Percentiles rank a stretch among this genome's conserved stretches.
phyloP scores from a whole-genome alignment of 768 basidiomycete species.

The Xanthoconium purpureum region DNA sequence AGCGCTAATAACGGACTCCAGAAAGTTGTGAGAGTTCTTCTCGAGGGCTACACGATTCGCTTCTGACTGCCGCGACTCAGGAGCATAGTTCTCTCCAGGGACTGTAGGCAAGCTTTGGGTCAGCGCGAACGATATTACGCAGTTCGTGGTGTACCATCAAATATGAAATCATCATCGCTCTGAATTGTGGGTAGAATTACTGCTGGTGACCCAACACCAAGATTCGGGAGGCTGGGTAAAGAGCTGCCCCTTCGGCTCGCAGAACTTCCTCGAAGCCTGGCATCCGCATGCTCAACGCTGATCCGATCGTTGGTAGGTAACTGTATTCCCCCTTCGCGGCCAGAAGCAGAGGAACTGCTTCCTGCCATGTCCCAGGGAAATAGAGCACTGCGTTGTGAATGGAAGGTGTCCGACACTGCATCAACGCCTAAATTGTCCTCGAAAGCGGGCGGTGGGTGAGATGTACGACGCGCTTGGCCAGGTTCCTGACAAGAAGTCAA shows the following conservation, averaged over 20 bases:
- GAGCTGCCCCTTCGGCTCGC: constrained; percentile 58
- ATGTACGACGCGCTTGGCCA: constrained; percentile 75
- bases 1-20: constrained; percentile 52
- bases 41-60: constrained; percentile 59
- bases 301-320: constrained; percentile 41
- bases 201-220: constrained; percentile 48
- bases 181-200: constrained; percentile 39
- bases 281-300: constrained; percentile 51
- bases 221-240: constrained; percentile 47
- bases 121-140: neutral
- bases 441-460: constrained; percentile 51
- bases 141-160: constrained; percentile 49
- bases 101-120: constrained; percentile 23
- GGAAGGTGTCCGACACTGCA: constrained; percentile 36
- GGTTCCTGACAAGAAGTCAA: constrained; percentile 58
- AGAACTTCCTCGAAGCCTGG: constrained; percentile 52
- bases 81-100: constrained; percentile 25
- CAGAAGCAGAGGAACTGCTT: constrained; percentile 52
- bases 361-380: constrained; percentile 87
- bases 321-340: constrained; percentile 33
- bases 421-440: constrained; percentile 51
- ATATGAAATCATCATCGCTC: constrained; percentile 60
- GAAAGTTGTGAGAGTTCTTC: constrained; percentile 74
- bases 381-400: constrained; percentile 65
- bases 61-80: constrained; percentile 56